Conservation (phyloP, 78 protist species). For the Dictyostelium brefeldianum region DNA sequence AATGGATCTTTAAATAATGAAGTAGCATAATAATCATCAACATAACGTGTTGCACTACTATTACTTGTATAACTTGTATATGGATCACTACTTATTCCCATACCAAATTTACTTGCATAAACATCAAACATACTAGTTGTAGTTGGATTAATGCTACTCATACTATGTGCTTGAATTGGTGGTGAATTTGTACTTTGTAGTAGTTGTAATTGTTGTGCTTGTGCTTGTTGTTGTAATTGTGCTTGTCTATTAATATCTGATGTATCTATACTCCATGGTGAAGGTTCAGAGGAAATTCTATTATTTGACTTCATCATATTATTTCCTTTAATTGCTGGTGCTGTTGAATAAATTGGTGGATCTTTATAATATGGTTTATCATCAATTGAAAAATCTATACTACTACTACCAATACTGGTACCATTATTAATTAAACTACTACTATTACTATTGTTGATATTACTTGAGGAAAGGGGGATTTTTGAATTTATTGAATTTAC, state of each 20-base stretch:
- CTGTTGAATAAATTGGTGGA: conserved; percentile 30
- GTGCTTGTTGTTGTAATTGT: neutral
- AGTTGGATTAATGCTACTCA: neutral
- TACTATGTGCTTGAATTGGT: conserved; percentile 15
- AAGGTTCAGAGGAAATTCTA: conserved; percentile 26
- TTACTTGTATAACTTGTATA: neutral
- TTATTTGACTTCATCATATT: neutral
- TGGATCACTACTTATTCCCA: conserved; percentile 14
- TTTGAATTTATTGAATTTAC: too few relatives aligned
- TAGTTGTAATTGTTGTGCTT: neutral
- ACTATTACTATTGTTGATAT: neutral
- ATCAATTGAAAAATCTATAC: conserved; percentile 27
- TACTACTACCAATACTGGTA: neutral
- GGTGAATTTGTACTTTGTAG: conserved; percentile 5
- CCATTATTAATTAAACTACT: neutral
- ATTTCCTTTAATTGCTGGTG: neutral
- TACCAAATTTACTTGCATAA: neutral
- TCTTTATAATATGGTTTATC: conserved; percentile 50
- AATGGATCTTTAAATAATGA: conserved; percentile 3
- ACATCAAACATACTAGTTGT: conserved; percentile 6
- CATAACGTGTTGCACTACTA: neutral
- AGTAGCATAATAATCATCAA: conserved; percentile 5
- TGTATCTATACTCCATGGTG: conserved; percentile 42
- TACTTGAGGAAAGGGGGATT: neutral
- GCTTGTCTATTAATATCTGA: conserved; percentile 10